phyloP scores from a whole-genome alignment of 2,329 filamentous ascomycete species.

The Cercospora brassicicola region DNA sequence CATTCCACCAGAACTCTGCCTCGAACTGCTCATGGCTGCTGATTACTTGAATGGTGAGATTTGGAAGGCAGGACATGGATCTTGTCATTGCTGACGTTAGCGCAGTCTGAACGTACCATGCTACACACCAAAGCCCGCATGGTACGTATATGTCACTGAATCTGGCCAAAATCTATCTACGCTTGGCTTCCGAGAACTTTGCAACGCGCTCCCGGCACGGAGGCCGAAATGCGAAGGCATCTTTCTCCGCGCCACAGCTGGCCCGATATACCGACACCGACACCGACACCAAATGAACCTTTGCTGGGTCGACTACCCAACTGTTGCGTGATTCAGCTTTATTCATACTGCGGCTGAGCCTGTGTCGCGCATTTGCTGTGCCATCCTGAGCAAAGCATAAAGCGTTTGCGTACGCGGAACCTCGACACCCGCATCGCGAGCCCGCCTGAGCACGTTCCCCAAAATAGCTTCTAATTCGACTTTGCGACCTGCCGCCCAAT shows the following conservation, averaged over 20 bases:
- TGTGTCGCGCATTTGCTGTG: slow-evolving; percentile 53
- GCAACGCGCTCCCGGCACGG: background rate
- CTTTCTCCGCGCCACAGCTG: background rate
- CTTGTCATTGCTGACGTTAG: background rate
- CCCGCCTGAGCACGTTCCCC: slow-evolving; percentile 67
- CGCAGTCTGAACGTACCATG: background rate
- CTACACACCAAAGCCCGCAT: background rate
- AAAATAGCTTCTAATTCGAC: slow-evolving; percentile 72
- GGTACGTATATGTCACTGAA: background rate
- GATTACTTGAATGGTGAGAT: slow-evolving; percentile 68
- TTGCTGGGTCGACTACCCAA: background rate
- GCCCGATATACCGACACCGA: background rate
- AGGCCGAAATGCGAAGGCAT: background rate
- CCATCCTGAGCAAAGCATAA: slow-evolving; percentile 65
- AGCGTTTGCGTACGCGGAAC: slow-evolving; percentile 66
- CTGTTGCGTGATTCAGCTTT: too few species aligned
- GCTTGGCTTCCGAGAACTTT: background rate
- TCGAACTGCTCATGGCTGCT: slow-evolving; percentile 74
- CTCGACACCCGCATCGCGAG: slow-evolving; percentile 60
- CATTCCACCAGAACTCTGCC: slow-evolving; percentile 73
- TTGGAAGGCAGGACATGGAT: background rate
- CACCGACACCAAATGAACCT: too few species aligned
- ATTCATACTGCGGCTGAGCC: background rate
- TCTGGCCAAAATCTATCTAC: background rate
- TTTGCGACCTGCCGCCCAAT: slow-evolving; percentile 65